phyloP scores from a whole-genome alignment of 768 basidiomycete genomes.

The Rickenella mellea region DNA sequence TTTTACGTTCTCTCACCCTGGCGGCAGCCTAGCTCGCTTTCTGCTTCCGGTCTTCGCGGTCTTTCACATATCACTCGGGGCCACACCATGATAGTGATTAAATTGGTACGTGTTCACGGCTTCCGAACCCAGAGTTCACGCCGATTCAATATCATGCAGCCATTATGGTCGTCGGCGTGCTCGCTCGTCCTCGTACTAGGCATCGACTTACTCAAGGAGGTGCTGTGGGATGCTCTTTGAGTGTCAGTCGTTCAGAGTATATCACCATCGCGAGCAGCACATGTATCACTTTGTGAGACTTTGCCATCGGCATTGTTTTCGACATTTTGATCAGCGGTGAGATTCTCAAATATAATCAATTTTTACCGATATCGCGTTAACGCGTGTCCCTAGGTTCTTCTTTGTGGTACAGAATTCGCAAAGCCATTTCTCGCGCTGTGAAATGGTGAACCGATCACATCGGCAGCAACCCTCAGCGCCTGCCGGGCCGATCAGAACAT shows the following conservation, averaged over 20 bases:
- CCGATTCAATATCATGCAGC: conserved; percentile 33
- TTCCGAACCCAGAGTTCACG: background rate
- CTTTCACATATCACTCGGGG: conserved; percentile 70
- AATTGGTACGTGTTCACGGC: conserved; percentile 56
- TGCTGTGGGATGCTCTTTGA: conserved; percentile 91
- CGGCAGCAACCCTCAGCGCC: conserved; percentile 82
- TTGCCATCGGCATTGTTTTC: conserved; percentile 86
- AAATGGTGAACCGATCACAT: conserved; percentile 76
- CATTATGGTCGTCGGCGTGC: conserved; percentile 82
- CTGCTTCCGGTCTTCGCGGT: conserved; percentile 71
- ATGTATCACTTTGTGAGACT: conserved; percentile 91
- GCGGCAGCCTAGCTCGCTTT: conserved; percentile 81
- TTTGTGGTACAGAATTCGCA: conserved; percentile 96
- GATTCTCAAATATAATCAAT: background rate
- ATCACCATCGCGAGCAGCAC: conserved; percentile 80
- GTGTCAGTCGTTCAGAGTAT: conserved; percentile 78
- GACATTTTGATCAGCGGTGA: conserved; percentile 89
- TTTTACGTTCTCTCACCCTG: conserved; percentile 80
- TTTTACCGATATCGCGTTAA: background rate
- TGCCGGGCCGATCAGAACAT: conserved; percentile 86
- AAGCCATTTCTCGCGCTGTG: conserved; percentile 67
- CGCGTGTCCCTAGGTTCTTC: conserved; percentile 57
- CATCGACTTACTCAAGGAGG: conserved; percentile 90
- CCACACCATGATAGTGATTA: conserved; percentile 85
- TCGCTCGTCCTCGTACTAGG: conserved; percentile 94